Percentiles rank a stretch among this genome's conserved stretches.
Conservation (phyloP, 164 flowering plant species). For the Chloranthus sessilifolius region DNA sequence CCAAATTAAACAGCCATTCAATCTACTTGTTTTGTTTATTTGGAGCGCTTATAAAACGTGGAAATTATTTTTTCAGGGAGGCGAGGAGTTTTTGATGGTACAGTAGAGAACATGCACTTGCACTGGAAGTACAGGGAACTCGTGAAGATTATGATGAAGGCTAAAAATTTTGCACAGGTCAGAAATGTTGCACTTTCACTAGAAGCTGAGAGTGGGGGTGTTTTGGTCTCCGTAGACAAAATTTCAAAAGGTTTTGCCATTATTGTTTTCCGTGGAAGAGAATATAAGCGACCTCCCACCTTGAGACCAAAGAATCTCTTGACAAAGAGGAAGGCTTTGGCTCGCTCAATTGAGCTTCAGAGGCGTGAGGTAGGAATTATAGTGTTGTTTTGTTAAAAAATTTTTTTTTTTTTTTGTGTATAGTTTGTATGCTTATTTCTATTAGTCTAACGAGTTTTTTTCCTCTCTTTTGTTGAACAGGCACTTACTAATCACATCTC, state of each 20-base stretch:
- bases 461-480: conserved; percentile 35
- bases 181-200: conserved; percentile 67
- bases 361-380: conserved; percentile 64
- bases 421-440: too few relatives aligned
- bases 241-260: conserved; percentile 82
- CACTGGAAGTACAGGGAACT: conserved; percentile 98
- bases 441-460: too few relatives aligned
- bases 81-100: conserved; percentile 95
- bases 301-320: conserved; percentile 88
- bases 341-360: conserved; percentile 92
- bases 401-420: not conserved
- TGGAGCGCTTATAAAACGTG: not conserved
- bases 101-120: conserved; percentile 96
- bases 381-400: too few relatives aligned
- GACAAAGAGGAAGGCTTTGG: conserved; percentile 91
- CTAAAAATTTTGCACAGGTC: conserved; percentile 63
- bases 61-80: conserved; percentile 51
- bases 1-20: not conserved
- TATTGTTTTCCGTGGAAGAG: conserved; percentile 74
- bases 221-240: conserved; percentile 87
- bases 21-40: not conserved
- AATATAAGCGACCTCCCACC: conserved; percentile 63
- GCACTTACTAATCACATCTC: conserved; percentile 71
- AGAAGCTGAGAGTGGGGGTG: conserved; percentile 95
- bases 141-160: conserved; percentile 70